Evolutionary conservation across 306 rosid species (phyloP).

Genomic region (Acacia crassicarpa): DNA sequence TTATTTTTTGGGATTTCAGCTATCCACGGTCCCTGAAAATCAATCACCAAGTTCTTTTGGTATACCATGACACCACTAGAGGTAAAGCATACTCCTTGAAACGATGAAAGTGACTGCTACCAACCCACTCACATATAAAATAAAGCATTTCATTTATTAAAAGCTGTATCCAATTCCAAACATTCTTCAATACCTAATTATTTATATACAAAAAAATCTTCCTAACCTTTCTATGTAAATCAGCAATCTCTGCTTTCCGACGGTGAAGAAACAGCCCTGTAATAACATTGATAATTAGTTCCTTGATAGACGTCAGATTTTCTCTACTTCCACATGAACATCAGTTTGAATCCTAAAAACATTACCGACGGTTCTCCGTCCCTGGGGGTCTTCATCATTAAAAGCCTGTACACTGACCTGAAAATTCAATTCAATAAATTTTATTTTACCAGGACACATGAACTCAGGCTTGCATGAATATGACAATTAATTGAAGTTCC

Average conservation of each 20-base stretch:
- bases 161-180: constrained; percentile 6
- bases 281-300: constrained; percentile 36
- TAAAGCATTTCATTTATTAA: constrained; percentile 23
- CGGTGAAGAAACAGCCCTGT: constrained; percentile 96
- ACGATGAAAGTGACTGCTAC: background rate
- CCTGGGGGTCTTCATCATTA: constrained; percentile 94
- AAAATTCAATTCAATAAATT: constrained; percentile 37
- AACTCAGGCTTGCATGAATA: constrained; percentile 22
- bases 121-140: constrained; percentile 6
- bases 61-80: background rate
- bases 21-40: background rate
- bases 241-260: constrained; percentile 68
- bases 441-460: constrained; percentile 29
- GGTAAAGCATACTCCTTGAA: constrained; percentile 1
- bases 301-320: constrained; percentile 6
- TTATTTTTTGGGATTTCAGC: background rate
- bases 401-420: constrained; percentile 98
- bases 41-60: background rate
- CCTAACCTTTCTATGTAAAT: constrained; percentile 67
- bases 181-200: constrained; percentile 3
- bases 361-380: constrained; percentile 90
- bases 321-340: constrained; percentile 22
- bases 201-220: constrained; percentile 20
- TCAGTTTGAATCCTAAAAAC: constrained; percentile 21
- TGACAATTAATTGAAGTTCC: constrained; percentile 28